Evolutionary conservation across 192 early-diverging fungal species (phyloP), one percentile per base, ranked within the genome.

Genomic region (Chytriomyces confervae): DNA sequence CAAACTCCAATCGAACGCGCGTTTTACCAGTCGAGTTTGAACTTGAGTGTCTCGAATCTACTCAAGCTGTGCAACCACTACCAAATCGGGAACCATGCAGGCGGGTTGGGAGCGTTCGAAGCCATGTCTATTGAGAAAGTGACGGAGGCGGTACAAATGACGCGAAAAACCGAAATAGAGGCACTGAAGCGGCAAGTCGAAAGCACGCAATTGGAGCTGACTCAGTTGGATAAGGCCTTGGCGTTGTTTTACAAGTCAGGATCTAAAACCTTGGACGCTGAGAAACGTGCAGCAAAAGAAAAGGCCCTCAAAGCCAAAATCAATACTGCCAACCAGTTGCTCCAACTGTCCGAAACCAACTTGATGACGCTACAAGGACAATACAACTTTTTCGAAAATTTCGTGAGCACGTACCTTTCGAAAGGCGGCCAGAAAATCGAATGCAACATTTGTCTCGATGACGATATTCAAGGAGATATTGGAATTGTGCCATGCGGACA

Each of bases 41-140:
- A 44, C 10, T 9, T 16, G n/a, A 46, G 44, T 6, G 24, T 69
- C 18, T 51, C 7, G 43, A 36, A 67, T 18, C 45, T 67, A 8
- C 43, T 67, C 66, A 67, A 67, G 43, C 66, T 72, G 49, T 72
- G 71, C 50, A 72, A 72, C 50, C 71, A 72, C 71, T 72, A 64
- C 44, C 71, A 72, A 57, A 72, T 72, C 46, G 71, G 50, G 29
- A 29, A 72, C 36, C 7, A 27, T 8, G 50, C 29, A 36, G 29
- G 29, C 29, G 9, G 16, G 9, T 9, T 7, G 6, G 8, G 20
- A 36, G 29, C 29, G 29, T 36, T 9, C 11, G 57, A 72, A 60
- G 71, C 62, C 24, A 36, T 72, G 57, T 57, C 71, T 1, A 72
- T 72, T 61, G 71, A 72, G 43, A 60, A 72, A 72, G 71, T 72